Base-by-base conservation (phyloP, 164 flowering plant genomes). In the Litsea cubeba region DNA sequence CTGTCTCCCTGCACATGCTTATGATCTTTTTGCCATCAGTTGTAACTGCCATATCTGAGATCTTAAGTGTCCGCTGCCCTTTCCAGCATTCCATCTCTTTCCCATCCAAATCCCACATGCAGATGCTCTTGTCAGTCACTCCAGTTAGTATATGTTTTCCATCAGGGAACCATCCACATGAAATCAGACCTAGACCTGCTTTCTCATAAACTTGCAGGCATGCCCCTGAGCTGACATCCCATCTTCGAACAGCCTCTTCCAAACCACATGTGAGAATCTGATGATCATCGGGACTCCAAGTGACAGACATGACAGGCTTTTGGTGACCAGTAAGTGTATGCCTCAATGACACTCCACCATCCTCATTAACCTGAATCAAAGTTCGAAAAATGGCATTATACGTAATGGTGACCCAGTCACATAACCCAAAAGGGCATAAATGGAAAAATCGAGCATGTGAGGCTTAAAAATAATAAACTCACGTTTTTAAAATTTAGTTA, bases 141-240 rank as follows among this genome's bases (percentile, higher is more conserved):
- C 97, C 97, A 67, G 87, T 76, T 70, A 86, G 81, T 26, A 94
- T 65, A 12, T 76, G 72, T 62, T 80, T 86, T 5, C 96, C 92
- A 78, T 91, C 91, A 20, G 93, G 94, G 73, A 83, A 85, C 98
- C 98, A 94, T 62, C 86, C 95, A 74, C 98, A 94, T 18, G 97
- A 89, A 28, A 89, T 79, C 24, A 85, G 54, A 49, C 93, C 88
- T 24, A 83, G 51, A 62, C 90, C 90, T 66, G 69, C 58, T 73
- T 92, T 94, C 70, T 90, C 93, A 75, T 92, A 92, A 40, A 85
- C 75, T 69, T 77, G 85, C 67, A 91, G 87, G 81, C 96, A 92
- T 76, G 86, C 80, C 67, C 98, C 97, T 60, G 96, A 80, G 71
- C 51, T 25, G 54, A 86, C 88, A 79, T 93, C 94, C 98, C 97